Evolutionary conservation across 495 filamentous ascomycete genomes (phyloP), one percentile per base, ranked within the genome.

Genomic region (Trichoderma orchidacearum): DNA sequence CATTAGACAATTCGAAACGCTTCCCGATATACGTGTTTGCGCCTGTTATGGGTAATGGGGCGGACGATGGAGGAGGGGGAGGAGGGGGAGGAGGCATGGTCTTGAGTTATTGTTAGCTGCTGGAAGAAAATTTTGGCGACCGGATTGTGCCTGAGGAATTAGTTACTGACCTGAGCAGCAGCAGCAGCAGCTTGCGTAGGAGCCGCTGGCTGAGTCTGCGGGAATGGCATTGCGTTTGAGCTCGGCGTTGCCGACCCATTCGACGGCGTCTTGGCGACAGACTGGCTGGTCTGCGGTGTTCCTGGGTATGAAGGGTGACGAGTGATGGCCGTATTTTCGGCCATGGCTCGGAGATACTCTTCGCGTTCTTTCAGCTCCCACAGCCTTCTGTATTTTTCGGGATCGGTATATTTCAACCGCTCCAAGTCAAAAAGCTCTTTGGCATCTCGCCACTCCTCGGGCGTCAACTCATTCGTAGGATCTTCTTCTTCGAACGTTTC

Each of bases 401-500:
- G 69, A 25, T 70, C 56, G n/a, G 56, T 50, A 13, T 38, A 27
- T 15, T 65, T 62, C 8, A 66, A 62, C 36, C 53, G 54, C 31
- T 66, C 58, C 13, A 66, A 28, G 31, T 60, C 58, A 13, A 72
- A 62, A 53, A 72, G 53, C 5, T 55, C 18, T 13, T 67, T 58
- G 5, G 61, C 64, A 13, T 73, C 65, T 15, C 27, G 56, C 5
- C 62, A 54, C 15, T 77, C 72, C 32, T 76, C 70, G 0, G 58
- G 38, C 1, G 67, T 65, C 8, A 77, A 60, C 30, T 66, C 65
- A 17, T 56, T 57, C 38, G 65, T 67, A 18, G 60, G 62, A 36
- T 72, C 73, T 57, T 77, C 75, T 52, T 66, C 70, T 52, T 76
- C 73, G 31, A 75, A 76, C 0, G 71, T 68, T 32, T 77, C 72